Evolutionary conservation across 1,139 yeast species (phyloP).

Genomic region (Pichia terricola): DNA sequence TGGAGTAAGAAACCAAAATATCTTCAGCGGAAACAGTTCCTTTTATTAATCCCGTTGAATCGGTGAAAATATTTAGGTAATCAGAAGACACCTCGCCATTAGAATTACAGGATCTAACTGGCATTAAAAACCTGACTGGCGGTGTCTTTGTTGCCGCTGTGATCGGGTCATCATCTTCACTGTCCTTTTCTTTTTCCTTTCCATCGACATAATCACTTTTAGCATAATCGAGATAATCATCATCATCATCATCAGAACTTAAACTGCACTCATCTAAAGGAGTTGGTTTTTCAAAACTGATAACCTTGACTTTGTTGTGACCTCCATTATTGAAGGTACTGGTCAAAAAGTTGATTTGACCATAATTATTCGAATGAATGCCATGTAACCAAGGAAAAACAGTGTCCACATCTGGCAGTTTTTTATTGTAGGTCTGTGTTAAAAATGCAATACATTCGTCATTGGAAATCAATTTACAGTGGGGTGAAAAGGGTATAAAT

Average conservation of each 20-base stretch:
- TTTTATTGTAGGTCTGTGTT: conserved; percentile 38
- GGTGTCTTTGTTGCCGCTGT: conserved; percentile 9
- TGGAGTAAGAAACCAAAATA: conserved; percentile 39
- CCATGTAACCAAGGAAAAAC: conserved; percentile 95
- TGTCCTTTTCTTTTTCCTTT: conserved; percentile 1
- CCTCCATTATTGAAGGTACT: conserved; percentile 5
- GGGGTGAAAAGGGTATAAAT: conserved; percentile 6
- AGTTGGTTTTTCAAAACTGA: conserved; percentile 9
- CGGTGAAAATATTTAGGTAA: conserved; percentile 30
- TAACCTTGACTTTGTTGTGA: conserved; percentile 9
- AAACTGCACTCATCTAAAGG: conserved; percentile 3
- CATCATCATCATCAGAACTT: conserved; percentile 1
- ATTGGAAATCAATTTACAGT: conserved; percentile 17
- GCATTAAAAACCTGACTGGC: conserved; percentile 29
- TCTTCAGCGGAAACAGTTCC: conserved; percentile 58
- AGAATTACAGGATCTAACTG: conserved; percentile 36
- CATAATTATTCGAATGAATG: conserved; percentile 40
- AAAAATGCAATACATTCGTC: conserved; percentile 27
- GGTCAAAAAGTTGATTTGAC: conserved; percentile 32
- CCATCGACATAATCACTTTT: neutral
- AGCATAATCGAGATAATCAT: neutral
- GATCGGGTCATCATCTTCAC: conserved; percentile 3
- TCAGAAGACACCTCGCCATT: conserved; percentile 18
- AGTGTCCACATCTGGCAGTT: conserved; percentile 54
- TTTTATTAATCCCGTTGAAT: conserved; percentile 41